Evolutionary conservation across 495 filamentous ascomycete species (phyloP).

Genomic region (Extremus antarcticus): DNA sequence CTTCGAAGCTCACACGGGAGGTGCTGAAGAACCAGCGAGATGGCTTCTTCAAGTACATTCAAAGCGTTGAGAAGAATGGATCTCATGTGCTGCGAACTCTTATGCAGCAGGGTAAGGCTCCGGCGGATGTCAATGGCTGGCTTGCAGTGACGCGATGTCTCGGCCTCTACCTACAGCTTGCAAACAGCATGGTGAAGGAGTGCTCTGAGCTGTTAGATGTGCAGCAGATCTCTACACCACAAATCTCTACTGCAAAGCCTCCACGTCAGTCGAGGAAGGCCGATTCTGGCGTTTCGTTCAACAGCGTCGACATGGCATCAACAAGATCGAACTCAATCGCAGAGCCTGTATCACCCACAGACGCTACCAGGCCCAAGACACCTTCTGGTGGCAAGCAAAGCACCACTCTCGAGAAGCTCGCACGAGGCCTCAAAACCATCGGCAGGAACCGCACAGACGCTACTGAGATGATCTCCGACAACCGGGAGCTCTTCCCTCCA

Average conservation of each 20-base stretch:
- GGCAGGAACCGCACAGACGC: constrained; percentile 11
- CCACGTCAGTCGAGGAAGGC: constrained; percentile 41
- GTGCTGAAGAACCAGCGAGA: constrained; percentile 49
- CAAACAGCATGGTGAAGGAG: constrained; percentile 52
- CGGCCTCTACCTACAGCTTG: constrained; percentile 49
- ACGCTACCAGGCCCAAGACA: constrained; percentile 20
- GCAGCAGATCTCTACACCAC: constrained; percentile 32
- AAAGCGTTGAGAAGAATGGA: constrained; percentile 48
- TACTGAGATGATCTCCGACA: constrained; percentile 8
- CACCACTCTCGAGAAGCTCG: constrained; percentile 48
- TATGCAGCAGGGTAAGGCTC: constrained; percentile 40
- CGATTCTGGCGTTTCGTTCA: constrained; percentile 56
- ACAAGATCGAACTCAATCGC: constrained; percentile 29
- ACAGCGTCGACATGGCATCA: constrained; percentile 31
- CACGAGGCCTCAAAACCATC: constrained; percentile 44
- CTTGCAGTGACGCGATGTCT: constrained; percentile 40
- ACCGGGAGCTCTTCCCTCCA: background rate
- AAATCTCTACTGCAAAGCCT: background rate
- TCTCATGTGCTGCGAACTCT: constrained; percentile 44
- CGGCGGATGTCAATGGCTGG: constrained; percentile 49
- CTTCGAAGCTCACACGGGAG: constrained; percentile 42
- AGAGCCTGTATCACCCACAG: constrained; percentile 11
- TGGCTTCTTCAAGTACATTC: constrained; percentile 58
- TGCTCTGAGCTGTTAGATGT: constrained; percentile 42
- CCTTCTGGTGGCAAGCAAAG: constrained; percentile 28